A percentile compares a stretch with the other conserved stretches of the same genome.
Evolutionary conservation across 179 eudicot genomes (phyloP).

Genomic region (Gypsophila paniculata): DNA sequence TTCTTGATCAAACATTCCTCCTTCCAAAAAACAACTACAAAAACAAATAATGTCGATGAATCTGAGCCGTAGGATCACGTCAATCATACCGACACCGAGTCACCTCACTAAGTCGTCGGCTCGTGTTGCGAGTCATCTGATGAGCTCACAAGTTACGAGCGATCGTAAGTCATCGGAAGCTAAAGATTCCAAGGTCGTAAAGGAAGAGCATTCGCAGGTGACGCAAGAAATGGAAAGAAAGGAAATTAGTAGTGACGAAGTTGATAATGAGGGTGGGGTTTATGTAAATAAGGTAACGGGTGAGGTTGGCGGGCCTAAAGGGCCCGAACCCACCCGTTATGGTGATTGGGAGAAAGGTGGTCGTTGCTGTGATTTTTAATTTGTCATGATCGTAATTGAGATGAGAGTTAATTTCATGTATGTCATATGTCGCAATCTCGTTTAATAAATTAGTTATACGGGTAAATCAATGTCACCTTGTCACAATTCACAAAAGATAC

Average conservation of each 20-base stretch:
- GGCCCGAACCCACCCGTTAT: conserved; percentile 88
- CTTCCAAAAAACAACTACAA: not conserved
- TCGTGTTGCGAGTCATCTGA: conserved; percentile 18
- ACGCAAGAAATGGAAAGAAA: conserved; percentile 13
- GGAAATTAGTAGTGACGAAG: no score
- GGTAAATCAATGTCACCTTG: no score
- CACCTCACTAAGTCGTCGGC: conserved; percentile 11
- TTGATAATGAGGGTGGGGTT: conserved; percentile 39
- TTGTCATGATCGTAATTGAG: no score
- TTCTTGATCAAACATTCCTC: not conserved
- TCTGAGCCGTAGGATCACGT: conserved; percentile 40
- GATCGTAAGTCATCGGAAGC: conserved; percentile 13
- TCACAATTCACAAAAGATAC: no score
- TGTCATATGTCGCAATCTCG: no score
- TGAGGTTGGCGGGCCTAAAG: conserved; percentile 82
- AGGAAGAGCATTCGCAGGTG: conserved; percentile 11
- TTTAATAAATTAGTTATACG: no score
- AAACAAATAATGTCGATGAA: conserved; percentile 41
- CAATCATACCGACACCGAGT: conserved; percentile 21
- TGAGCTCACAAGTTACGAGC: conserved; percentile 35
- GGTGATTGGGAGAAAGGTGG: conserved; percentile 89
- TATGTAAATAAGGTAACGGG: conserved; percentile 60
- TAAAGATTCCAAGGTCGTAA: conserved; percentile 1
- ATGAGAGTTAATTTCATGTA: no score
- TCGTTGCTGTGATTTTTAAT: conserved; percentile 80